Conservation (phyloP, 2,329 filamentous ascomycete genomes). For the Pochonia chlamydosporia region DNA sequence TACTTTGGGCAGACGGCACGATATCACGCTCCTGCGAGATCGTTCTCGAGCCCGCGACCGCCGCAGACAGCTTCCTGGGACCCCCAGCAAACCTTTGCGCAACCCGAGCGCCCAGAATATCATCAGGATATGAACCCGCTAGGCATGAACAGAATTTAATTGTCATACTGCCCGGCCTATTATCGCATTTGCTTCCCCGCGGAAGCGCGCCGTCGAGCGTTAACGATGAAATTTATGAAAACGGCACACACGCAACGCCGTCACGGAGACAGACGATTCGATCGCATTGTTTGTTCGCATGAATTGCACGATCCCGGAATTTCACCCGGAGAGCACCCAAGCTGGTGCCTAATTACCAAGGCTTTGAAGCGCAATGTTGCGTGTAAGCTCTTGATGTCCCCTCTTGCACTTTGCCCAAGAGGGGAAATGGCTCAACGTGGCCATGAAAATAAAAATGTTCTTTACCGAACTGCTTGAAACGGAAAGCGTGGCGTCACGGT, state of each 20-base stretch:
- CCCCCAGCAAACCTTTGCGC: constrained; percentile 32
- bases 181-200: no score
- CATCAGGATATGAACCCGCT: constrained; percentile 46
- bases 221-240: no score
- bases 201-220: no score
- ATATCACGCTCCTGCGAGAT: constrained; percentile 49
- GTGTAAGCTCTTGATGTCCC: neutral
- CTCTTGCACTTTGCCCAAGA: neutral
- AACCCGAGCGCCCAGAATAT: constrained; percentile 11
- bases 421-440: no score
- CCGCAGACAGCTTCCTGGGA: constrained; percentile 39
- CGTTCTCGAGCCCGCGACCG: constrained; percentile 50
- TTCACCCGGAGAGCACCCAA: no score
- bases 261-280: no score
- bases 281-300: no score
- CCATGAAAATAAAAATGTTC: neutral
- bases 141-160: constrained; percentile 47
- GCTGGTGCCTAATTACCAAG: no score
- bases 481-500: constrained; percentile 15
- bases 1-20: constrained; percentile 50
- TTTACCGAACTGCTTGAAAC: constrained; percentile 3
- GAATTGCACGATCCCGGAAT: no score
- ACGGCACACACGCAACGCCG: no score
- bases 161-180: no score
- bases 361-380: no score